phyloP scores from a whole-genome alignment of 306 rosid species.

The Fragaria iinumae region DNA sequence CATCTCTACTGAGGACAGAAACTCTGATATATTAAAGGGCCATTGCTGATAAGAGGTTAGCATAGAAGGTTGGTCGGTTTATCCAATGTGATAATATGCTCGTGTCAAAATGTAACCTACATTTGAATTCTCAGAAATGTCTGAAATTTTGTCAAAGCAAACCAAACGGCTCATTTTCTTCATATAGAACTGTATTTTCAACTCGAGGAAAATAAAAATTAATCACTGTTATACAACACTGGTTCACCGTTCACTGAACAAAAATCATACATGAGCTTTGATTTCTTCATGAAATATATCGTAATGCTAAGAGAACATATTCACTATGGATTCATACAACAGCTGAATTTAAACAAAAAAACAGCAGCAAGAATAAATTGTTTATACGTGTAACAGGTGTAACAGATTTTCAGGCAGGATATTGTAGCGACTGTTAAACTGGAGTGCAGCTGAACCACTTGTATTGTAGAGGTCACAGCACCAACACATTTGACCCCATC shows the following conservation, averaged over 20 bases:
- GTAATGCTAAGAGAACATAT: conserved; percentile 26
- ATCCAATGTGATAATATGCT: not conserved
- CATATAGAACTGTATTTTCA: not conserved
- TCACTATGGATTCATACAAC: conserved; percentile 29
- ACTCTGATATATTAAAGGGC: not conserved
- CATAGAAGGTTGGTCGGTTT: not conserved
- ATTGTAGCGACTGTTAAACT: conserved; percentile 13
- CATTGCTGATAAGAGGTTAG: conserved; percentile 1
- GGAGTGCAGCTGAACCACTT: conserved; percentile 24
- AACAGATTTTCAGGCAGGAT: conserved; percentile 22
- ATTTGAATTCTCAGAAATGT: not conserved
- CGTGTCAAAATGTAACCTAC: not conserved
- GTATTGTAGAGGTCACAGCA: conserved; percentile 21
- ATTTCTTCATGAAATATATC: conserved; percentile 29
- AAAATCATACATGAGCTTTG: conserved; percentile 12
- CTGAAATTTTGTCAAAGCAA: not conserved
- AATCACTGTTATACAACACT: conserved; percentile 3
- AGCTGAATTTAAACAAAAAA: conserved; percentile 28
- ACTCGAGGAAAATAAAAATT: not conserved
- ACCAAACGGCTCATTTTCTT: not conserved
- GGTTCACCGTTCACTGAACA: conserved; percentile 12
- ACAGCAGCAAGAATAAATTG: conserved; percentile 14
- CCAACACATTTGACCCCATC: conserved; percentile 22
- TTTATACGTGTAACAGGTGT: conserved; percentile 11
- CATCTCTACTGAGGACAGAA: not conserved